Base-by-base conservation (phyloP, 139 green algal species). In the Closterium sp. region DNA sequence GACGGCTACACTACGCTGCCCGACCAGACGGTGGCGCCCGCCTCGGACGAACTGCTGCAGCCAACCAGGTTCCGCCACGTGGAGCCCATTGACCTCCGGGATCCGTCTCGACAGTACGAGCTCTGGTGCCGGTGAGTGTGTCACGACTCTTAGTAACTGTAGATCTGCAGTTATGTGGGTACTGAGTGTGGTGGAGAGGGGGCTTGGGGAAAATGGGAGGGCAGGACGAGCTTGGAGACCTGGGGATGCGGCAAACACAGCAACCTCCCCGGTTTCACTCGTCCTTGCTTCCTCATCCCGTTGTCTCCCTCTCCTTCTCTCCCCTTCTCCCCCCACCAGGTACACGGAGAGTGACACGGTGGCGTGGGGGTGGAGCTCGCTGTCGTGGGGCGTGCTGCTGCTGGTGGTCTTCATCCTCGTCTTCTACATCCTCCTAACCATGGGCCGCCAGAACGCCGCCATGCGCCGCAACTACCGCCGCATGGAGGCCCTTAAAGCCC, bases 381-480 rank as follows among this genome's bases (percentile, higher is more conserved):
- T 89, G 13, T 89, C 86, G 1, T 89, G 86, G 86, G 86, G 86
- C 13, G 31, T 89, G 31, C 86, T 89, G 31, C 31, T 89, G 31
- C 31, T 34, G 17, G 31, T 34, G 11, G 86, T 89, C 2, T 34
- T 89, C 31, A 34, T 89, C 31, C 86, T 89, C 31, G 86, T 89
- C 17, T 89, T 89, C 31, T 89, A 89, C 86, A 89, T 89, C 19
- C 31, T 89, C 2, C 86, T 89, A 13, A 70, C 31, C 86, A 89
- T 89, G 86, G 86, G 31, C 31, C 86, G 86, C 86, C 86, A 34
- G 31, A 89, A 89, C 86, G 86, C 86, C 86, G 31, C 86, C 86
- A 91, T 91, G 89, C 79, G 84, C 32, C 30, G 31, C 30, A 85
- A 91, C 38, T 91, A 84, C 89, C 73, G 34, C 31, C 34, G 27